A percentile compares a stretch with the other conserved stretches of the same genome.
phyloP scores from a whole-genome alignment of 2,329 filamentous ascomycete genomes.

The Aspergillus versicolor region DNA sequence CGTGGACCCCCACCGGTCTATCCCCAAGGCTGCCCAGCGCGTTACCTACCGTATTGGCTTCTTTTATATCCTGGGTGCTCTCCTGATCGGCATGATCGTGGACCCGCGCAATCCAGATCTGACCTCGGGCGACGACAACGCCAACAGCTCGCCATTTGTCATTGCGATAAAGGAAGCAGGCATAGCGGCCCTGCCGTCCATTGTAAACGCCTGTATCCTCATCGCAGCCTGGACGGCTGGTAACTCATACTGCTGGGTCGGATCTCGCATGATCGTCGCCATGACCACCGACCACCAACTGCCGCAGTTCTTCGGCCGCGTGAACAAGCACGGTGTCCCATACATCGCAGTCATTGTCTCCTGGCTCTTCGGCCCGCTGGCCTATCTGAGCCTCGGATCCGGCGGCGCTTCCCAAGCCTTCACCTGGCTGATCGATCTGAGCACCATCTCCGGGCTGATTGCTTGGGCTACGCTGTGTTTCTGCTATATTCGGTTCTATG shows the following conservation, averaged over 20 bases:
- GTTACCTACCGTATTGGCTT: conserved; percentile 37
- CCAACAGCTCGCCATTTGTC: background rate
- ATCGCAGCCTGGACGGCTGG: conserved; percentile 42
- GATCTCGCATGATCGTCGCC: conserved; percentile 60
- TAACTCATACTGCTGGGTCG: conserved; percentile 49
- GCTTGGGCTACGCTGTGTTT: conserved; percentile 46
- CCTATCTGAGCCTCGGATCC: background rate
- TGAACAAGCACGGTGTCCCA: conserved; percentile 54
- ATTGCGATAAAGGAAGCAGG: background rate
- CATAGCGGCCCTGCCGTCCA: background rate
- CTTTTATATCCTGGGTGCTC: conserved; percentile 37
- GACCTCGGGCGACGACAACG: conserved; percentile 25
- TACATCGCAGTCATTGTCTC: conserved; percentile 42
- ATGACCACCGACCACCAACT: conserved; percentile 61
- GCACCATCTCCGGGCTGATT: conserved; percentile 48
- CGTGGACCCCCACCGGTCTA: background rate
- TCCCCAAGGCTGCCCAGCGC: background rate
- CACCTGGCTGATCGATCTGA: conserved; percentile 40
- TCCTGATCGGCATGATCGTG: conserved; percentile 32
- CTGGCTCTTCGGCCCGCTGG: background rate
- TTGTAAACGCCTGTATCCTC: conserved; percentile 10
- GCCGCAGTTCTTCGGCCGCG: conserved; percentile 56
- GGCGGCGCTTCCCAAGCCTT: background rate
- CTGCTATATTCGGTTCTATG: conserved; percentile 55
- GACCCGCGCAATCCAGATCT: conserved; percentile 22